These are phyloP conservation scores for Plasmodium gallinaceum DNA, from an alignment of 169 alveolate genomes.

Conservation along the genomic window DNA sequence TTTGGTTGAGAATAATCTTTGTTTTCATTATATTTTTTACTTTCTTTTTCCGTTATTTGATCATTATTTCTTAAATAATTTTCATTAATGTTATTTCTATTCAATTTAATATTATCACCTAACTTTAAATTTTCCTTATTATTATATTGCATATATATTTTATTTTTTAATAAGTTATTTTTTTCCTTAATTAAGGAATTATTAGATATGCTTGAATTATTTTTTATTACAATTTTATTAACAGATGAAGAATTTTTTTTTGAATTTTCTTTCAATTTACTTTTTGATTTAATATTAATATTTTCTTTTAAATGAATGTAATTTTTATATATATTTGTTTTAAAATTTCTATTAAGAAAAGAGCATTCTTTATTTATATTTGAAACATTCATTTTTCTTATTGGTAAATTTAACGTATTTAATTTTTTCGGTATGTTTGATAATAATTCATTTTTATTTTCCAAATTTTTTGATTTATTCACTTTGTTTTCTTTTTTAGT, in stretches of 20 bases:
- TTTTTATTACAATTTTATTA: neutral
- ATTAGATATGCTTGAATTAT: neutral
- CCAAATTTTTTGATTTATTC: neutral
- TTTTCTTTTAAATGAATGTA: neutral
- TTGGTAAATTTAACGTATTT: neutral
- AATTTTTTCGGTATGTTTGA: neutral
- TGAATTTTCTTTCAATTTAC: neutral
- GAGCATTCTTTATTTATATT: neutral
- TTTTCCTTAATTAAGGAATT: neutral
- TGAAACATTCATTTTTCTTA: neutral
- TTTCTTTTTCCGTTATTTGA: no score
- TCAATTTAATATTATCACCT: no score
- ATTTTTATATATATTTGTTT: neutral
- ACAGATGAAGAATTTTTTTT: neutral
- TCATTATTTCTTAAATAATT: no score
- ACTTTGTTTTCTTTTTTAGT: neutral
- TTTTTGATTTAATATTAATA: neutral
- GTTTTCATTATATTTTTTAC: no score
- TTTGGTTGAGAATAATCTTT: no score
- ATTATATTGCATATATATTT: neutral
- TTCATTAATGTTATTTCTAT: no score
- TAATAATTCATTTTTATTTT: neutral
- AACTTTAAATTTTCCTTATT: neutral
- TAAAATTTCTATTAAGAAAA: neutral
- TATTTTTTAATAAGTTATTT: neutral